Evolutionary conservation across 2,329 filamentous ascomycete genomes (phyloP).

Genomic region (Cryphonectria carpinicola): DNA sequence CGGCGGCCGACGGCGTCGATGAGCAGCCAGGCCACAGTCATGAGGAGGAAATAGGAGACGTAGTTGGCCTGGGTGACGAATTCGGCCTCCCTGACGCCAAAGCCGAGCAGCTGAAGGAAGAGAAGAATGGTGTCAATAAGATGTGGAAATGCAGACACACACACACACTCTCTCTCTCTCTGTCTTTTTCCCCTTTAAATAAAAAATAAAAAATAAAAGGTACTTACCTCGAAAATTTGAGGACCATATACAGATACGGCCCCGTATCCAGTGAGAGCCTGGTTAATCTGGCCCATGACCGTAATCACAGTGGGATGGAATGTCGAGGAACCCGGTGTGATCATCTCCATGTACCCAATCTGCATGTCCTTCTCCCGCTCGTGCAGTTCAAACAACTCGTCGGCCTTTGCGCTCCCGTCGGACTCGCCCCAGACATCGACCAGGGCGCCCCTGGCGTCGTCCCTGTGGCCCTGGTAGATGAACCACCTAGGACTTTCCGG

Average conservation of each 20-base stretch:
- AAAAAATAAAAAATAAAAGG: background rate
- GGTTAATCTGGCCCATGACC: constrained; percentile 66
- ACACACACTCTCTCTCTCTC: too few relatives aligned
- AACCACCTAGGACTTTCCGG: constrained; percentile 64
- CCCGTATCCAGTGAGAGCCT: constrained; percentile 61
- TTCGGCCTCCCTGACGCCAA: constrained; percentile 54
- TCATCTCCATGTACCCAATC: constrained; percentile 60
- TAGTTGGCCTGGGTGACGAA: constrained; percentile 64
- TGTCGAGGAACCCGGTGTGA: constrained; percentile 56
- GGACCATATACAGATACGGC: constrained; percentile 66
- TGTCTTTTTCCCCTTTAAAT: too few relatives aligned
- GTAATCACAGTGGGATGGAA: constrained; percentile 65
- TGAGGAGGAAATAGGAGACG: constrained; percentile 62
- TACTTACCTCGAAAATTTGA: constrained; percentile 56
- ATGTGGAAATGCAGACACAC: background rate
- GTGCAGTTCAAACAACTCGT: constrained; percentile 54
- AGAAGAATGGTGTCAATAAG: background rate
- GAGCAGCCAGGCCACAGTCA: constrained; percentile 64
- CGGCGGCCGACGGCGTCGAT: constrained; percentile 61
- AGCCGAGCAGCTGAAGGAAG: constrained; percentile 55
- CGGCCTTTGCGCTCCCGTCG: constrained; percentile 33
- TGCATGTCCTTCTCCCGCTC: constrained; percentile 51
- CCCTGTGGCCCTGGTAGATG: constrained; percentile 52
- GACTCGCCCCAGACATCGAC: constrained; percentile 53
- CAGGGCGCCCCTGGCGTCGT: constrained; percentile 55